Base-by-base conservation (phyloP, 345 rosid species). In the Citrus australasica region DNA sequence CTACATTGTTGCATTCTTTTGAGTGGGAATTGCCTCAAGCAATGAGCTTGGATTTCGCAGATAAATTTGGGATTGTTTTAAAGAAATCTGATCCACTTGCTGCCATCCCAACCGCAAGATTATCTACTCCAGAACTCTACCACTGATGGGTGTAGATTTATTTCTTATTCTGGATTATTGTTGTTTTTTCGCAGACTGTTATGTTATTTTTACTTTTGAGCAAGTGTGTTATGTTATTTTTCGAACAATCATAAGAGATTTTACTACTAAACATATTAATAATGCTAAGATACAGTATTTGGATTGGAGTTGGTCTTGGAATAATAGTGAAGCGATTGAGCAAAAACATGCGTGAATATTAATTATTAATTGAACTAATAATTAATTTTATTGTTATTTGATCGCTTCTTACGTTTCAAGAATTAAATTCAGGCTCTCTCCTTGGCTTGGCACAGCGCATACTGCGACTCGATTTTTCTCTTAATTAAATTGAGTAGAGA, bases 1-100 rank as follows among this genome's bases (percentile, higher is more conserved):
- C 72, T 38, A 8, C 28, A 3, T 3, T 56, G 22, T 56, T 56
- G 67, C 69, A 76, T 14, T 65, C 75, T 6, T 79, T 82, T 30
- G 71, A 67, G 6, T 71, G 85, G 85, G 30, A 30, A 35, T 2
- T 67, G 17, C 71, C 53, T 2, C 38, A 66, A 6, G 75, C 42
- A 4, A 2, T 9, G 5, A 37, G n/a, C 9, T 66, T 75, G 2
- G 78, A 73, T 61, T 0, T 37, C 0, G 7, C 65, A 1, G 82
- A 83, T 7, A 79, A 79, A 13, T 79, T 79, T 51, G 71, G 82
- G 35, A 24, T 69, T 9, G 42, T 76, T 6, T 21, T 76, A 63
- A 24, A 35, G 75, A 83, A 79, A 67, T 24, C 1, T 4, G 56
- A 35, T 1, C 71, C 80, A 2, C 75, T 82, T 7, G 67, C 28